Evolutionary conservation across 805 yeast genomes (phyloP).

Genomic region (Saccharomycopsis oosterbeekiorum): DNA sequence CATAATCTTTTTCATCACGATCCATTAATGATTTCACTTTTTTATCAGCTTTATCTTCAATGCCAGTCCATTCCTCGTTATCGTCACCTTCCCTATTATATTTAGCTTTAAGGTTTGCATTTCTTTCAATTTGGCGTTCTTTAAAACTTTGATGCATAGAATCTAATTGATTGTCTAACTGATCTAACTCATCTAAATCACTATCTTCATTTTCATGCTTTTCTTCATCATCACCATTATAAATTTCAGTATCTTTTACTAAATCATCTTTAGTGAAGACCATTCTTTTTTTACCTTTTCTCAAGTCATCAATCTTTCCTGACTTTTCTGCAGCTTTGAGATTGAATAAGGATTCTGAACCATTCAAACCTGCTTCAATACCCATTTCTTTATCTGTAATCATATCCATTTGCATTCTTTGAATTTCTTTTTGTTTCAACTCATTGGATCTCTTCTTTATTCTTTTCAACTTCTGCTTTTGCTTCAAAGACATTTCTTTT

Average conservation of each 20-base stretch:
- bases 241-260: constrained; percentile 46
- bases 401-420: constrained; percentile 94
- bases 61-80: constrained; percentile 75
- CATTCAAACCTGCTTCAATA: constrained; percentile 78
- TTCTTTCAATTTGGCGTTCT: constrained; percentile 53
- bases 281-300: constrained; percentile 64
- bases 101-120: constrained; percentile 60
- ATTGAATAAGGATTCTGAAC: constrained; percentile 66
- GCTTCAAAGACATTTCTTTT: constrained; percentile 59
- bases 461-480: constrained; percentile 59
- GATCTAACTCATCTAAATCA: constrained; percentile 47
- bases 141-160: constrained; percentile 70
- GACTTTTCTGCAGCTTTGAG: constrained; percentile 80
- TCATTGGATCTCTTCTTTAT: constrained; percentile 80
- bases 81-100: constrained; percentile 65
- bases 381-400: constrained; percentile 87
- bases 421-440: constrained; percentile 73
- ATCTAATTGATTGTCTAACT: constrained; percentile 74
- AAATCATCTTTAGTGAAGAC: constrained; percentile 50
- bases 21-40: constrained; percentile 18
- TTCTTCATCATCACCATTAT: constrained; percentile 32
- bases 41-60: constrained; percentile 38
- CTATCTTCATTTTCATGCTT: constrained; percentile 21
- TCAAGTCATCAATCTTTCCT: constrained; percentile 64
- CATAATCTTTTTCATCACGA: constrained; percentile 30